Percentiles rank a stretch among this genome's conserved stretches.
Conservation (phyloP, 176 grass and related monocot species). For the Pontederia paniculata region DNA sequence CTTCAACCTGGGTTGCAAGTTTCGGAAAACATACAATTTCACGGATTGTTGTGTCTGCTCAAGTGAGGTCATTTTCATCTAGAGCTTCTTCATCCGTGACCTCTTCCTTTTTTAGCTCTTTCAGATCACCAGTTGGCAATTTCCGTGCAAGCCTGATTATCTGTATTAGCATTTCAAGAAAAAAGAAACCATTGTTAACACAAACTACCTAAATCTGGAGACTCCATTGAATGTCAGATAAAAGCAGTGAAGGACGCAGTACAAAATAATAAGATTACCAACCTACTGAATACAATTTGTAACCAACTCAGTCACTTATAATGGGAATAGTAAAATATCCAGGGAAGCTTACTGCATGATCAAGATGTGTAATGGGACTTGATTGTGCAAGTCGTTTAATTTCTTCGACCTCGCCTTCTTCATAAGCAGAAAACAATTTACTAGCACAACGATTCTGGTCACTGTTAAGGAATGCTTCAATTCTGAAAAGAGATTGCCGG, state of each 20-base stretch:
- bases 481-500: slow-evolving; percentile 28
- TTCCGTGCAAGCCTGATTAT: slow-evolving; percentile 82
- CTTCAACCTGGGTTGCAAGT: too few species aligned
- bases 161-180: slow-evolving; percentile 32
- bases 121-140: slow-evolving; percentile 76
- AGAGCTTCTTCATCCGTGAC: slow-evolving; percentile 32
- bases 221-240: too few species aligned
- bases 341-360: slow-evolving; percentile 62
- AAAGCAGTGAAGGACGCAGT: not conserved
- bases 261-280: not conserved
- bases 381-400: slow-evolving; percentile 59
- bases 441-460: slow-evolving; percentile 75
- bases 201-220: too few species aligned
- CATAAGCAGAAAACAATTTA: slow-evolving; percentile 77
- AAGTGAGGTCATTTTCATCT: slow-evolving; percentile 93
- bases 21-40: too few species aligned
- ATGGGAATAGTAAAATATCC: not conserved
- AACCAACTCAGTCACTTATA: not conserved
- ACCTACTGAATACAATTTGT: too few species aligned
- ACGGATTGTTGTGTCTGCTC: not conserved
- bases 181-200: not conserved
- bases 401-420: slow-evolving; percentile 79
- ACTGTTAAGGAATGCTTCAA: slow-evolving; percentile 69
- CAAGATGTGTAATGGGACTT: slow-evolving; percentile 72
- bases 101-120: slow-evolving; percentile 41